phyloP scores from a whole-genome alignment of 768 basidiomycete genomes.

The Termitomyces sp. region DNA sequence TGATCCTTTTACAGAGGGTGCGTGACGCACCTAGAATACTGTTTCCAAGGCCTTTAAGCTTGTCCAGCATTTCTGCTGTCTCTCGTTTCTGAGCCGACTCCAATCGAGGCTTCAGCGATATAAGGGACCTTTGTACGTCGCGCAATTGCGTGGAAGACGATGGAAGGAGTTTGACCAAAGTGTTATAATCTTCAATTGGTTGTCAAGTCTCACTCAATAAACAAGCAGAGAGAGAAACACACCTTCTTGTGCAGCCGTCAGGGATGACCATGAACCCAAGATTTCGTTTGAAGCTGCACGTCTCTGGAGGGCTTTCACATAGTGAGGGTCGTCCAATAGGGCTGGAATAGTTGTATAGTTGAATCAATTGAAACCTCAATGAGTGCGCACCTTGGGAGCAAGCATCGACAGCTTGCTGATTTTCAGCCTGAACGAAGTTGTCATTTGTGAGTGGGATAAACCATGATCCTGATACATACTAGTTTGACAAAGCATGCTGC shows the following conservation, averaged over 20 bases:
- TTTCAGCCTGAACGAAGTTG: conserved; percentile 51
- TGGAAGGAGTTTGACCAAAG: conserved; percentile 63
- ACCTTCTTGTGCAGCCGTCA: conserved; percentile 87
- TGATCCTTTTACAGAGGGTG: neutral
- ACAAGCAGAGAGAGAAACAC: neutral
- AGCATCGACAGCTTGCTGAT: conserved; percentile 75
- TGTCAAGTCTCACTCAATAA: neutral
- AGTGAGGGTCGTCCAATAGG: conserved; percentile 79
- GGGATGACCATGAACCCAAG: conserved; percentile 78
- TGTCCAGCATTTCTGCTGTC: conserved; percentile 87
- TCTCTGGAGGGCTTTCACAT: conserved; percentile 85
- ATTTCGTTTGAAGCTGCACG: conserved; percentile 85
- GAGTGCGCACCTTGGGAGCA: conserved; percentile 64
- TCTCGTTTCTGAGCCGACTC: conserved; percentile 81
- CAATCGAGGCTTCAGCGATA: conserved; percentile 59
- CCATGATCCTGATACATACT: conserved; percentile 38
- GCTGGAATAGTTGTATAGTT: conserved; percentile 24
- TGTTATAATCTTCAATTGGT: conserved; percentile 63
- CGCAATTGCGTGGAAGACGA: conserved; percentile 45
- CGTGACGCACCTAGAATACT: conserved; percentile 67
- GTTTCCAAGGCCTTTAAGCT: conserved; percentile 92
- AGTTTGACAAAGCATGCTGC: conserved; percentile 81
- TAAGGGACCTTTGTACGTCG: conserved; percentile 48
- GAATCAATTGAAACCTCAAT: neutral
- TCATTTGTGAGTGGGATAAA: conserved; percentile 1